Base-by-base conservation (phyloP, 805 yeast species). In the Saccharomycopsis capsularis region DNA sequence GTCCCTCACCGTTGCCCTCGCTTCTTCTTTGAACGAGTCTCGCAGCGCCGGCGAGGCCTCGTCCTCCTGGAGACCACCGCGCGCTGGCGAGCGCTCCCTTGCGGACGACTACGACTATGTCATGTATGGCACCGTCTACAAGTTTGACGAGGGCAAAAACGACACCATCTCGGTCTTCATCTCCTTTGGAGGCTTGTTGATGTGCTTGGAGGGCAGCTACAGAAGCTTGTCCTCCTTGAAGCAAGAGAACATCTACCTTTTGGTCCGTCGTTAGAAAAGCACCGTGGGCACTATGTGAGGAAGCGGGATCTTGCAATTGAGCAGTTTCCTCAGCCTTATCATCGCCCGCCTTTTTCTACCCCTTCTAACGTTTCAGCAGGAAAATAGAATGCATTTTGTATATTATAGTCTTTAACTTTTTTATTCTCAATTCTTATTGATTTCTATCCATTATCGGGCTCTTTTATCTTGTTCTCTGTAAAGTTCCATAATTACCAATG, bases 31-130 rank as follows among this genome's bases (percentile, higher is more conserved):
- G 50, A 68, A 75, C 37, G 79, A 70, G 4, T 67, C 68, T 7
- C n/a, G n/a, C n/a, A n/a, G n/a, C n/a, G 67, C 62, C 3, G 75
- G 75, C 32, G 70, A 71, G 42, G 76, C 76, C 34, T 73, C 70
- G 60, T 63, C 74, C 64, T 47, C 54, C 11, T 55, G 59, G 60
- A 40, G n/a, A 57, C 63, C 37, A 54, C 95, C 96, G 40, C 85
- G 77, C 66, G 76, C 85, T 11, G 85, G 82, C 51, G 96, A 89
- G 57, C 78, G 83, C 61, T 78, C 95, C 4, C 74, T 91, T 60
- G 96, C 96, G 57, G 97, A 91, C 64, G 98, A 93, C 63, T 91
- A 89, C 70, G 98, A 91, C 66, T 93, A 93, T 60, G 98, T 93
- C 56, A 91, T 93, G 98, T 81, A 90, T 64, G 99, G 99, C 47